phyloP scores from a whole-genome alignment of 1,284 basidiomycete genomes.

The Takashimella tepidaria region DNA sequence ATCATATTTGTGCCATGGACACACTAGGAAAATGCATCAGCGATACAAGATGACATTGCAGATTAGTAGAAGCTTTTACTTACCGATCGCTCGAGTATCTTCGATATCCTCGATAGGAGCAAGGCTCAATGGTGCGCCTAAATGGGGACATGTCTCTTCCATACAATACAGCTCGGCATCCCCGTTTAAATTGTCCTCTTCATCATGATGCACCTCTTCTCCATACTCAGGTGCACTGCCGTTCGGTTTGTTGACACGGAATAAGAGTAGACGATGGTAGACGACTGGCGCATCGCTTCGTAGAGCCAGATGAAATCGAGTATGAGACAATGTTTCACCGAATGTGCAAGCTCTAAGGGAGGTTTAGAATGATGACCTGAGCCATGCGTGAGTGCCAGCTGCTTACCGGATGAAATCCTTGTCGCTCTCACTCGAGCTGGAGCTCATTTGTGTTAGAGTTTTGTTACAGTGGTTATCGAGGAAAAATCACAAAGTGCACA shows the following conservation, averaged over 20 bases:
- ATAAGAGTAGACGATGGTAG: constrained; percentile 69
- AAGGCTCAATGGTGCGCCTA: constrained; percentile 75
- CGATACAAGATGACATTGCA: not conserved
- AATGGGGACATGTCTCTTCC: constrained; percentile 78
- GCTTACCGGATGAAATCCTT: not conserved
- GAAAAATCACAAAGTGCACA: too few relatives aligned
- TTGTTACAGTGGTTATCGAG: too few relatives aligned
- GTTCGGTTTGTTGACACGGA: constrained; percentile 54
- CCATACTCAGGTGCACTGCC: constrained; percentile 11
- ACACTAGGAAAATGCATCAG: constrained; percentile 57
- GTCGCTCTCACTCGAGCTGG: not conserved
- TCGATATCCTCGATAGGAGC: constrained; percentile 36
- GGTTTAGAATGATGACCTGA: not conserved
- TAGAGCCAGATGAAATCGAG: constrained; percentile 62
- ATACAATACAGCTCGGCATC: constrained; percentile 68
- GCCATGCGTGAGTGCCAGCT: too few relatives aligned
- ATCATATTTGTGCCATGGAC: constrained; percentile 74
- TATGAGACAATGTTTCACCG: constrained; percentile 56
- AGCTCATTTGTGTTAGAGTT: not conserved
- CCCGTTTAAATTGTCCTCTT: constrained; percentile 14
- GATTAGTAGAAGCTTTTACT: not conserved
- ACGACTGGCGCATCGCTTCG: constrained; percentile 53
- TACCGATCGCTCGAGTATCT: constrained; percentile 33
- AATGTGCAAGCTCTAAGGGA: constrained; percentile 53
- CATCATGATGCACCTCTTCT: constrained; percentile 3